phyloP scores from a whole-genome alignment of 495 filamentous ascomycete species.

The Niebla homalea region DNA sequence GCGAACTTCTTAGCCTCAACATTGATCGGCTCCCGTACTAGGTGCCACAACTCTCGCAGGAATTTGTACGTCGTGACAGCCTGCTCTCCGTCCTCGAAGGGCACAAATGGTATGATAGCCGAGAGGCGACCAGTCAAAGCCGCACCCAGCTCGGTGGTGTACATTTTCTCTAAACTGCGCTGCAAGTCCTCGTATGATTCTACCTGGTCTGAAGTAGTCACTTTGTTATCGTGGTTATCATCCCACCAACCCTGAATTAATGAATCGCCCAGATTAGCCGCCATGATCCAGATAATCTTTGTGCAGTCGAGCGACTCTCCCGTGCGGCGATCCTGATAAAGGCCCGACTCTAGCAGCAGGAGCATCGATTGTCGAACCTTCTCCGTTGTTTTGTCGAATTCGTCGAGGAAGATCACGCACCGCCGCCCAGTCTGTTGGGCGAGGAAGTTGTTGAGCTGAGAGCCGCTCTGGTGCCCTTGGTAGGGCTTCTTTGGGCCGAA shows the following conservation, averaged over 20 bases:
- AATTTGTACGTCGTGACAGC: conserved; percentile 14
- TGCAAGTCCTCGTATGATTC: not conserved
- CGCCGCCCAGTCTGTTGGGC: conserved; percentile 25
- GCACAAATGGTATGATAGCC: conserved; percentile 10
- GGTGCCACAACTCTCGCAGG: conserved; percentile 7
- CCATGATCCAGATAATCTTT: conserved; percentile 43
- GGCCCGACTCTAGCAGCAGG: conserved; percentile 31
- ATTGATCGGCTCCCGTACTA: conserved; percentile 7
- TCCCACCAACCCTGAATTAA: conserved; percentile 9
- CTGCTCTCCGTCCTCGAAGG: conserved; percentile 9
- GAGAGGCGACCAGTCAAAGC: conserved; percentile 10
- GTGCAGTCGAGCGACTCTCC: conserved; percentile 32
- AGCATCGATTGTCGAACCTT: conserved; percentile 31
- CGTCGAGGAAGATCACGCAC: conserved; percentile 41
- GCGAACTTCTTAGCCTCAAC: not conserved
- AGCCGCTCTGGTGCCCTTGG: conserved; percentile 24
- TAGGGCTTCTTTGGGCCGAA: conserved; percentile 33
- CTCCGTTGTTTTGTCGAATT: conserved; percentile 42
- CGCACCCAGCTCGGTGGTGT: conserved; percentile 1
- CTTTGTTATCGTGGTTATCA: not conserved
- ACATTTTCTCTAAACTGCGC: not conserved
- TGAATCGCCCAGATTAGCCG: conserved; percentile 27
- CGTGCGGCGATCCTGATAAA: conserved; percentile 35
- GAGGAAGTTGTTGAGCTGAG: conserved; percentile 40
- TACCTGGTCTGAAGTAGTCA: not conserved